Evolutionary conservation across 78 protist genomes (phyloP).

Genomic region (Pigoraptor vietnamica): DNA sequence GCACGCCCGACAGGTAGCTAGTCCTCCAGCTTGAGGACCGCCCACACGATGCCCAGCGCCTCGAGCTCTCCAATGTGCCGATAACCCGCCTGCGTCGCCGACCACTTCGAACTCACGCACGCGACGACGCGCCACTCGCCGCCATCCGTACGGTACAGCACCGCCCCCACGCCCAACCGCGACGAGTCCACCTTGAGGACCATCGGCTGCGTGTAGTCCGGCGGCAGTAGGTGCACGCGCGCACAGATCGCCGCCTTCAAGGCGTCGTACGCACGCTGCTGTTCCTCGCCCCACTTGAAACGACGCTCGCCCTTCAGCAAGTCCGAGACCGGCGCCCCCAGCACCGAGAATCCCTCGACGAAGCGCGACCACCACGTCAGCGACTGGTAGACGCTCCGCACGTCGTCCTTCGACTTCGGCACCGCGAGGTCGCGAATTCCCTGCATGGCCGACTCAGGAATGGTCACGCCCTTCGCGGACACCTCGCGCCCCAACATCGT

Average conservation of each 20-base stretch:
- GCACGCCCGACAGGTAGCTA: not conserved
- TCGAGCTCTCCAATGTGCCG: not conserved
- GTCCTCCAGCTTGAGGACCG: not conserved
- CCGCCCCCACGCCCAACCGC: not conserved
- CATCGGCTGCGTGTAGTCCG: not conserved
- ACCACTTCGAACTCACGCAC: not conserved
- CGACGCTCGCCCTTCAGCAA: not conserved
- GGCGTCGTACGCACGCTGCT: not conserved
- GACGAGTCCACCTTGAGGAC: not conserved
- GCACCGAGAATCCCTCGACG: not conserved
- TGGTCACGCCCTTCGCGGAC: not conserved
- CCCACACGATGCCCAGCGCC: not conserved
- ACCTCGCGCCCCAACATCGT: not conserved
- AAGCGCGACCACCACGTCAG: not conserved
- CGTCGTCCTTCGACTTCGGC: not conserved
- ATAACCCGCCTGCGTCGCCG: not conserved
- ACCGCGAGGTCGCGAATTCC: not conserved
- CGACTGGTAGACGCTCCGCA: not conserved
- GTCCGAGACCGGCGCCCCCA: not conserved
- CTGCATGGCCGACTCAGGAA: not conserved
- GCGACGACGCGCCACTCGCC: not conserved
- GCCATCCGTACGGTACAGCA: not conserved
- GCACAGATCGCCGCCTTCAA: not conserved
- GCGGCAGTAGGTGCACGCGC: not conserved
- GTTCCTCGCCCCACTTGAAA: not conserved